phyloP scores from a whole-genome alignment of 495 filamentous ascomycete genomes.

The Endocarpon pusillum region DNA sequence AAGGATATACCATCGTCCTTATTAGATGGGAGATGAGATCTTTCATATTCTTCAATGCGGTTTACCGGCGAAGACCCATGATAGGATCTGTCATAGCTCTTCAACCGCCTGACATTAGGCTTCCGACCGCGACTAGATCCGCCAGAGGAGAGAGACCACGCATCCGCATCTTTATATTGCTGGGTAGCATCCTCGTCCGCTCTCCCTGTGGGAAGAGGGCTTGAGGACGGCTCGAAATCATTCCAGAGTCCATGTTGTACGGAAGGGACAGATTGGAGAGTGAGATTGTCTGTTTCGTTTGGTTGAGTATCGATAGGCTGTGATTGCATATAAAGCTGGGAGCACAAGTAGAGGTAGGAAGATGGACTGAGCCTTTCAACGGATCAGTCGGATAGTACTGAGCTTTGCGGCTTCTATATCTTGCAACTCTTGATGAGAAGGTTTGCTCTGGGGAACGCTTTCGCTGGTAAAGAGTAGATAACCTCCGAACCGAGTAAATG shows the following conservation, averaged over 20 bases:
- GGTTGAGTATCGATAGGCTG: slow-evolving; percentile 40
- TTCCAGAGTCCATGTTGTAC: slow-evolving; percentile 84
- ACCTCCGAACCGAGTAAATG: too few relatives aligned
- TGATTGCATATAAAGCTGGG: slow-evolving; percentile 77
- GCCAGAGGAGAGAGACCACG: slow-evolving; percentile 5
- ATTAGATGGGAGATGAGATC: slow-evolving; percentile 29
- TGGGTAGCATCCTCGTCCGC: background rate
- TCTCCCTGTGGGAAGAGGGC: slow-evolving; percentile 11
- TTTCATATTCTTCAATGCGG: slow-evolving; percentile 60
- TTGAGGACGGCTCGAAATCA: slow-evolving; percentile 30
- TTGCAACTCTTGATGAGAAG: too few relatives aligned
- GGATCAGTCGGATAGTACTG: slow-evolving; percentile 22
- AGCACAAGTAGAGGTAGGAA: slow-evolving; percentile 15
- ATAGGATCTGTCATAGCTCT: slow-evolving; percentile 18
- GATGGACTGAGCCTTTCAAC: slow-evolving; percentile 52
- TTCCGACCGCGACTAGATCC: too few relatives aligned
- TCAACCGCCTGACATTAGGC: slow-evolving; percentile 11
- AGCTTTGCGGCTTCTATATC: too few relatives aligned
- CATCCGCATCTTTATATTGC: background rate
- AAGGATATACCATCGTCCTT: slow-evolving; percentile 34
- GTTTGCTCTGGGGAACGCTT: background rate
- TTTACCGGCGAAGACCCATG: slow-evolving; percentile 30
- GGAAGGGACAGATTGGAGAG: slow-evolving; percentile 26
- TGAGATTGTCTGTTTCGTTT: slow-evolving; percentile 25
- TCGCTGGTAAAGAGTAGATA: slow-evolving; percentile 9